A percentile compares a stretch with the other conserved stretches of the same genome.
These are phyloP conservation scores for Metschnikowia bowlesiae DNA, from an alignment of 805 yeast genomes.

Conservation along the genomic window DNA sequence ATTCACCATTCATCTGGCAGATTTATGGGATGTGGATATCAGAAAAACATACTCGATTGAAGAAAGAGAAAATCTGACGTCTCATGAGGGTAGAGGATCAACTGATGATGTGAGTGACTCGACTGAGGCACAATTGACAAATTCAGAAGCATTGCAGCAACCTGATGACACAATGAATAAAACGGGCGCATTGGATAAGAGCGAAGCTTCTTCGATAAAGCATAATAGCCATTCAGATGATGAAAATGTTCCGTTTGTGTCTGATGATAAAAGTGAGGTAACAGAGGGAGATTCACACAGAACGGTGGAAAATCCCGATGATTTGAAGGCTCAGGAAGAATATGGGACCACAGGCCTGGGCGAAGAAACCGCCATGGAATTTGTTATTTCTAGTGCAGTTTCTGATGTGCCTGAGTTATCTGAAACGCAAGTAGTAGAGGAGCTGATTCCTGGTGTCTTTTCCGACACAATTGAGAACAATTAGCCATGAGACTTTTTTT, in stretches of 20 bases:
- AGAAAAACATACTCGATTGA: background rate
- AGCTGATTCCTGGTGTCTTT: background rate
- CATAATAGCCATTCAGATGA: background rate
- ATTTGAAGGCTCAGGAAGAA: background rate
- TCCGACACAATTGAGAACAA: background rate
- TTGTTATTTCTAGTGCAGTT: background rate
- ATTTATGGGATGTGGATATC: constrained; percentile 34
- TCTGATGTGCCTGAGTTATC: background rate
- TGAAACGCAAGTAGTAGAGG: background rate
- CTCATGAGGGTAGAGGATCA: background rate
- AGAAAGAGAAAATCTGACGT: background rate
- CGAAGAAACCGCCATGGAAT: background rate
- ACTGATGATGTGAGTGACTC: background rate
- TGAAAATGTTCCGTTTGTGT: background rate
- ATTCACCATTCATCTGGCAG: constrained; percentile 28
- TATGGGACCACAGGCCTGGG: background rate
- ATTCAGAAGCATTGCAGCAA: background rate
- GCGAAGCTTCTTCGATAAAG: background rate
- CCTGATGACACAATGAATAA: background rate
- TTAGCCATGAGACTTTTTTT: background rate
- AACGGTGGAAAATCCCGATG: background rate
- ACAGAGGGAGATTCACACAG: background rate
- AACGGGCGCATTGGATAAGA: background rate
- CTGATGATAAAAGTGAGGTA: background rate
- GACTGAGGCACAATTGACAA: background rate